Evolutionary conservation across 441 rosid species (phyloP), one percentile per base, ranked within the genome.

Genomic region (Bocquillonia castaneifolia): DNA sequence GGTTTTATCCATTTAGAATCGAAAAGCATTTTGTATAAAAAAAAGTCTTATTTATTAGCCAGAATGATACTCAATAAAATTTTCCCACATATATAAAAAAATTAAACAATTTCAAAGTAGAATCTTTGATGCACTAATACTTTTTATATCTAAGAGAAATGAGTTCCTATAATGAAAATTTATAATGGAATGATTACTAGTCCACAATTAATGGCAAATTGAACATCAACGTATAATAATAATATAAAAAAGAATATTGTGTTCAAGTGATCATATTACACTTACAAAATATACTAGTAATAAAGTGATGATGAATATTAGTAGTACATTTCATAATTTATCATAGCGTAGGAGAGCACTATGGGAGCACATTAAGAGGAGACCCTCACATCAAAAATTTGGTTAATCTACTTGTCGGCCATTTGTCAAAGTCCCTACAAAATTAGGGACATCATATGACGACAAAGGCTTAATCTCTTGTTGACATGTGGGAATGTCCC

Each of bases 381-480:
- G 37, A 10, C 68, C 26, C 51, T 51, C 63, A 63, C 58, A 67
- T 72, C 72, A 67, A 69, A 36, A 45, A 15, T 68, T 75, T 48
- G 76, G 6, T 50, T 67, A 64, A 54, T 82, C 78, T 59, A 54
- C 66, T 58, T 78, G 86, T 80, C 84, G 73, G 82, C 84, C 86
- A 80, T 78, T 76, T 76, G 74, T 76, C 69, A 34, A 32, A 7
- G 48, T 70, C 39, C 50, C 65, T 64, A 40, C 51, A 39, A 29
- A 31, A 57, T 59, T 57, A 22, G 25, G 15, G 51, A 45, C 64
- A 48, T 52, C 56, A 22, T 20, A 14, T 26, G 23, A 64, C 59
- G 63, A 73, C 69, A 71, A 66, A 59, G 51, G 51, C 48, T 36
- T 28, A 51, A 39, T 69, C 69, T 54, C 60, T 40, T 66, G 17